Evolutionary conservation across 768 basidiomycete genomes (phyloP).

Genomic region (Phylloporus arenicola): DNA sequence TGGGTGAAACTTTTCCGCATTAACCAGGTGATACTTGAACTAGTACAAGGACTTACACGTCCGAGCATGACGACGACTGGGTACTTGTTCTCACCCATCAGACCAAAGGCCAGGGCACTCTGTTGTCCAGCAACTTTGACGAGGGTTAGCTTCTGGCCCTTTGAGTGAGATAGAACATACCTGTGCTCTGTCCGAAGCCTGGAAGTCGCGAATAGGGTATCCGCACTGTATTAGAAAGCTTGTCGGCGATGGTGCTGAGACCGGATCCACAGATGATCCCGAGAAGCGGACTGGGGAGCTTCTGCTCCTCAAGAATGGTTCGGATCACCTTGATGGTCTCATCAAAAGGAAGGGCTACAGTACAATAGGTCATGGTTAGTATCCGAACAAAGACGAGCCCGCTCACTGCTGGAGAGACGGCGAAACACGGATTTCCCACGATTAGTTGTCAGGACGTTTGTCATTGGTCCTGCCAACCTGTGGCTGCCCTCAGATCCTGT

Average conservation of each 20-base stretch:
- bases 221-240: slow-evolving; percentile 48
- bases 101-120: slow-evolving; percentile 75
- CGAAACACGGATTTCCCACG: too few relatives aligned
- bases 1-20: slow-evolving; percentile 58
- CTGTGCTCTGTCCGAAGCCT: slow-evolving; percentile 75
- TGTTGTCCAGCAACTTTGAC: slow-evolving; percentile 71
- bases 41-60: slow-evolving; percentile 44
- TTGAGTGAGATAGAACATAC: slow-evolving; percentile 33
- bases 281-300: slow-evolving; percentile 53
- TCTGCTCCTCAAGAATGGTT: slow-evolving; percentile 20
- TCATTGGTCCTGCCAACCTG: slow-evolving; percentile 49
- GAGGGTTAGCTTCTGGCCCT: not conserved
- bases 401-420: too few relatives aligned
- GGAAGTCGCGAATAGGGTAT: slow-evolving; percentile 65
- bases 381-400: too few relatives aligned
- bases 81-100: slow-evolving; percentile 58
- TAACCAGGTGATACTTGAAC: slow-evolving; percentile 1
- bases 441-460: too few relatives aligned
- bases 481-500: slow-evolving; percentile 53
- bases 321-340: slow-evolving; percentile 27
- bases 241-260: slow-evolving; percentile 65
- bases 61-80: slow-evolving; percentile 91
- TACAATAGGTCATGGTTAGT: not conserved
- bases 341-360: slow-evolving; percentile 21
- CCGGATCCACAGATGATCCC: slow-evolving; percentile 90